Evolutionary conservation across 805 yeast species (phyloP), one percentile per base, ranked within the genome.

Genomic region (Monosporozyma siamensis): DNA sequence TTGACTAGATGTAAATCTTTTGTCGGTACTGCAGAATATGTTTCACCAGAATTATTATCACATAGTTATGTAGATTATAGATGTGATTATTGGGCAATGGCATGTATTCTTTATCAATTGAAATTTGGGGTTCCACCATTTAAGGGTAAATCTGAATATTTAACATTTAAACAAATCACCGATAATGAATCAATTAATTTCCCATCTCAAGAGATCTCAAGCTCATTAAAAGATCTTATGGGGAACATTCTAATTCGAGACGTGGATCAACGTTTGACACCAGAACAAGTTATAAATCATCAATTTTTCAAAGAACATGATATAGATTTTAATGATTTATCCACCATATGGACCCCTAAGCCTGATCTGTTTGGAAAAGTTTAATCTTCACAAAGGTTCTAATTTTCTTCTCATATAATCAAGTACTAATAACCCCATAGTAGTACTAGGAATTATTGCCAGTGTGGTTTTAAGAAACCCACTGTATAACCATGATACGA

Each of bases 1-100:
- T 81, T 81, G 52, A 76, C 78, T 1, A 71, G 78, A 52, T 88
- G 92, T 0, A 79, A 74, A 48, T 82, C 92, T 0, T 84, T 84
- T 64, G 35, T 32, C 2, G 35, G 35, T 2, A 83, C 90, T 0
- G 90, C 90, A 1, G 90, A 82, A 52, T 82, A 82, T 52, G 89
- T 83, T 4, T 17, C 22, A 15, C 35, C 35, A 10, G 35, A 32
- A 32, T 32, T 32, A 31, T 65, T 84, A 45, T 84, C 80, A 47
- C 83, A 74, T 53, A 82, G 81, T 53, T 80, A 76, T 44, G 86
- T 87, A 0, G 97, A 97, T 1, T 80, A 78, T 52, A 88, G 97
- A 1, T 83, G 96, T 39, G 98, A 92, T 64, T 80, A 92, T 14
- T 92, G 98, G 98, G 89, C 97, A 10, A 84, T 94, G 62, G 98